phyloP scores from a whole-genome alignment of 1,284 basidiomycete species.

The Naganishia cerealis region DNA sequence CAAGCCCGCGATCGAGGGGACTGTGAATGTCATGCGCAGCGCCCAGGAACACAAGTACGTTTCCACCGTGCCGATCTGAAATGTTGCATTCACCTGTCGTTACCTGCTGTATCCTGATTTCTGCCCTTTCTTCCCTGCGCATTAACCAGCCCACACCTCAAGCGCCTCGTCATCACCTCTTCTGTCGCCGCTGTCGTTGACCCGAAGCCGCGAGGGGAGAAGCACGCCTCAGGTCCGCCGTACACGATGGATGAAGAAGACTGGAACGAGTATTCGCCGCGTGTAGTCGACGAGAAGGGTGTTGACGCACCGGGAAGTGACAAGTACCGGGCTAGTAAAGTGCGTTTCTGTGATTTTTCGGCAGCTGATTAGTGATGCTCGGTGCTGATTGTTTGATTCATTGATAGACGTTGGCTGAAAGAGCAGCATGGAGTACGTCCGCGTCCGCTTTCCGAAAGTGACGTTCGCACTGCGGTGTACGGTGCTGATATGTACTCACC shows the following conservation, averaged over 20 bases:
- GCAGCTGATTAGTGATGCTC: background rate
- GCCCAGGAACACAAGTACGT: constrained; percentile 60
- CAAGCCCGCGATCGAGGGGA: constrained; percentile 66
- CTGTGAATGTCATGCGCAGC: constrained; percentile 62
- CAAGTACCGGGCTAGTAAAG: constrained; percentile 60
- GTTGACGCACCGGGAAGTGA: constrained; percentile 53
- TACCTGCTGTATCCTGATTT: background rate
- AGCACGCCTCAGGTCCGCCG: constrained; percentile 27
- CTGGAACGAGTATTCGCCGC: constrained; percentile 67
- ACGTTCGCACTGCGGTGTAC: no score
- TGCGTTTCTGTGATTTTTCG: constrained; percentile 7
- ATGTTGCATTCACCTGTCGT: background rate
- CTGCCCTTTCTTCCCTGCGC: background rate
- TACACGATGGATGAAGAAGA: constrained; percentile 53
- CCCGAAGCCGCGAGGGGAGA: constrained; percentile 33
- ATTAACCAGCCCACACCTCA: constrained; percentile 55
- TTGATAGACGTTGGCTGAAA: constrained; percentile 69
- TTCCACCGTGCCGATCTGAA: background rate
- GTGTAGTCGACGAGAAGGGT: constrained; percentile 62
- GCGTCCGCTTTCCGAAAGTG: constrained; percentile 24
- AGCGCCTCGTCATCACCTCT: constrained; percentile 68
- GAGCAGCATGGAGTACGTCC: constrained; percentile 51
- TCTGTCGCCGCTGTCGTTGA: constrained; percentile 61
- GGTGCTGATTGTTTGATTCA: background rate
- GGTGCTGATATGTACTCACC: constrained; percentile 35